Evolutionary conservation across 106 monocot species (phyloP), one percentile per base, ranked within the genome.

Genomic region (Dioscorea zingiberensis): DNA sequence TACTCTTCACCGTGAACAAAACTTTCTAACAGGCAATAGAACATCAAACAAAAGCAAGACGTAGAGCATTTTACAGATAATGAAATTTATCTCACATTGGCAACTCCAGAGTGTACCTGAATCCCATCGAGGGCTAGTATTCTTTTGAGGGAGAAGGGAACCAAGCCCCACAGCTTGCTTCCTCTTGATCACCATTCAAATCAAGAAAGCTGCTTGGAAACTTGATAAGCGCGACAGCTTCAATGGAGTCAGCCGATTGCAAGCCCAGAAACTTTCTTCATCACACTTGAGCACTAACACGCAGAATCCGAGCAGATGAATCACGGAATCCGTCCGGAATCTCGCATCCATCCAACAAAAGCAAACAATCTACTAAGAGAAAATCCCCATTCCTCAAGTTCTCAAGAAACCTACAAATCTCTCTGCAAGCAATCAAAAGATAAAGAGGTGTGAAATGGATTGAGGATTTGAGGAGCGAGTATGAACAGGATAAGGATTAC

Each of bases 91-190:
- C 30, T 30, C 30, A 30, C 7, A 30, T 30, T 30, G 4, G 7
- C 2, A 30, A 30, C 30, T 30, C 7, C 49, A 58, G 7, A 28
- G 14, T 11, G 47, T 60, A 97, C 97, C 91, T 97, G 97, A 58
- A 97, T 86, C 30, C 97, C 97, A 69, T 97, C 97, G 47, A 97
- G 88, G 32, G 86, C 92, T 57, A 97, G 65, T n/a, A 92, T n/a
- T 48, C 97, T 65, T 28, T 68, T n/a, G n/a, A 51, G 62, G 86
- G 77, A 60, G 73, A 70, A 64, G 38, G 29, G 38, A 86, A 81
- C 65, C 71, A 77, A 60, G 51, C 73, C 47, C 60, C 67, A 63
- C 69, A 76, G 19, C 29, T 26, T 7, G 21, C 56, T 44, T 60
- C 79, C 44, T 66, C 76, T 38, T 74, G 60, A 54, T 75, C 55